phyloP scores from a whole-genome alignment of 257 asterid genomes.

The Euphrasia confusa region DNA sequence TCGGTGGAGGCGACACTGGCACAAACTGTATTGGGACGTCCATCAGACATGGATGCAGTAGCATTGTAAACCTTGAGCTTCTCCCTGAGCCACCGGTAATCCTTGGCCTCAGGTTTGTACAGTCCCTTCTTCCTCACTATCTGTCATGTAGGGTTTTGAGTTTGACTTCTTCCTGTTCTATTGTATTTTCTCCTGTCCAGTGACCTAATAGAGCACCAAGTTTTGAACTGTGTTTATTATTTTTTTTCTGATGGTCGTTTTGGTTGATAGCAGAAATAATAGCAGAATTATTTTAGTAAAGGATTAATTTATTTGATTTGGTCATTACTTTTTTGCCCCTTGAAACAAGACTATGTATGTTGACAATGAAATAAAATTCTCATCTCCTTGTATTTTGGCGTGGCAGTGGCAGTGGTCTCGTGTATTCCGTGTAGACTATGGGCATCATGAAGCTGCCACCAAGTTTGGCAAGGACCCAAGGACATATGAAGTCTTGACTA shows the following conservation, averaged over 20 bases:
- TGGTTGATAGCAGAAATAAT: neutral
- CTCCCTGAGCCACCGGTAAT: constrained; percentile 93
- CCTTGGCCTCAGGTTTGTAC: constrained; percentile 98
- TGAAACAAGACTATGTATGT: neutral
- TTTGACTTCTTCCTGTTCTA: no score
- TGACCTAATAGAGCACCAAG: no score
- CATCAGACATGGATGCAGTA: constrained; percentile 86
- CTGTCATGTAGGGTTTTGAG: no score
- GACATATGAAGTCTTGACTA: constrained; percentile 88
- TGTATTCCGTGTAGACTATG: constrained; percentile 86
- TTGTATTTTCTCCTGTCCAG: neutral
- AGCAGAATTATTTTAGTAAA: neutral
- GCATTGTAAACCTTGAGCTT: constrained; percentile 78
- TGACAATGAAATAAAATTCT: neutral
- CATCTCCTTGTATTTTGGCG: constrained; percentile 14
- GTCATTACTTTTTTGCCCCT: neutral
- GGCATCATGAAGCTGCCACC: constrained; percentile 89
- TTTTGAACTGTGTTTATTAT: neutral
- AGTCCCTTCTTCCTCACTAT: constrained; percentile 1
- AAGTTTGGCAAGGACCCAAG: constrained; percentile 97
- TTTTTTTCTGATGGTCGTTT: no score
- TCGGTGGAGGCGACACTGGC: constrained; percentile 99
- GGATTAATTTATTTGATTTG: neutral
- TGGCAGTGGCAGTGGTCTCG: constrained; percentile 99
- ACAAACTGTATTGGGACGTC: constrained; percentile 97